Percentiles rank a stretch among this genome's conserved stretches.
phyloP scores from a whole-genome alignment of 2,329 filamentous ascomycete species.

The Biscogniauxia sp. region DNA sequence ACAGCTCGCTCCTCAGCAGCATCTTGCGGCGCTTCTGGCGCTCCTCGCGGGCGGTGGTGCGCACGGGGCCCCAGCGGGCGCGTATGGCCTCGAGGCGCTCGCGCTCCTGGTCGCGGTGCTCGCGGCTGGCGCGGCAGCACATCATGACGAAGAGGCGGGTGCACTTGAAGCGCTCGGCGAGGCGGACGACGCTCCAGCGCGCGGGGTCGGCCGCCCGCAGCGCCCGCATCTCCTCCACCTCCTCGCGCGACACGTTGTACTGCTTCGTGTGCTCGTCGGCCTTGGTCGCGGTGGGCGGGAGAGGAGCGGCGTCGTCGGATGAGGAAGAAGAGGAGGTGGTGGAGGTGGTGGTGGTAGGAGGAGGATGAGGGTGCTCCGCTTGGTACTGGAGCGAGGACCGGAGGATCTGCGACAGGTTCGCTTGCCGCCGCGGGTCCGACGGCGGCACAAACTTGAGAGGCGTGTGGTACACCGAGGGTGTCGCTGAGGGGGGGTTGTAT shows the following conservation, averaged over 20 bases:
- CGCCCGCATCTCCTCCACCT: conserved; percentile 59
- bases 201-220: conserved; percentile 53
- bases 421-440: conserved; percentile 51
- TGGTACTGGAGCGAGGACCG: conserved; percentile 24
- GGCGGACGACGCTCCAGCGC: conserved; percentile 51
- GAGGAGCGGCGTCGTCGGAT: too few species aligned
- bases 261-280: conserved; percentile 13
- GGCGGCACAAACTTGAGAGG: conserved; percentile 64
- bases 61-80: conserved; percentile 57
- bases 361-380: conserved; percentile 5
- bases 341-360: conserved; percentile 15
- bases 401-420: conserved; percentile 46
- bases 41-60: conserved; percentile 54
- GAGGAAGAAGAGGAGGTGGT: conserved; percentile 10
- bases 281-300: conserved; percentile 28
- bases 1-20: conserved; percentile 53
- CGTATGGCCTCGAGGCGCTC: conserved; percentile 47
- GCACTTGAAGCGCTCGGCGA: conserved; percentile 57
- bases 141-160: conserved; percentile 57
- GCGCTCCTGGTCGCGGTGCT: conserved; percentile 47
- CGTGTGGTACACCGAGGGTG: conserved; percentile 60
- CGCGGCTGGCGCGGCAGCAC: conserved; percentile 48
- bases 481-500: conserved; percentile 56
- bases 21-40: conserved; percentile 47
- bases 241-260: conserved; percentile 53